Evolutionary conservation across 441 rosid species (phyloP), one percentile per base, ranked within the genome.

Genomic region (Gossypium armourianum): DNA sequence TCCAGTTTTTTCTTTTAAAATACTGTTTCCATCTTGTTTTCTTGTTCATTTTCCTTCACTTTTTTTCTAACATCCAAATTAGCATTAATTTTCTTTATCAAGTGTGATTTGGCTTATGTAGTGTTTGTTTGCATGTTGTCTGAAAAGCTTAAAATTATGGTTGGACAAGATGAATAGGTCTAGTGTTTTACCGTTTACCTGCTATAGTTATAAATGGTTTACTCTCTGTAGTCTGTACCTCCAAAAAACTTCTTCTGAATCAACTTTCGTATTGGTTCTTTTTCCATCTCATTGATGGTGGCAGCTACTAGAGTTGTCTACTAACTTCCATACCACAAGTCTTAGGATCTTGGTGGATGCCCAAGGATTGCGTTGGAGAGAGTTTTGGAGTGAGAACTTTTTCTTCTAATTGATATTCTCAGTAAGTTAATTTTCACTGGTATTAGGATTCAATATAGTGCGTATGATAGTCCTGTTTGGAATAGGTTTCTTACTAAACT

Each of bases 1-100:
- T 23, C 40, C 5, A 1, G 20, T 63, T 63, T 43, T 63, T 12
- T 28, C 7, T 19, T 43, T 43, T 19, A 63, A 20, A 63, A 62
- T 40, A 9, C 29, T 20, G 28, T 43, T 62, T 36, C 67, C 67
- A 19, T 17, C 28, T 19, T 40, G 13, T 19, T 62, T 32, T 36
- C 26, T 62, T 52, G 26, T 12, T 62, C 15, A 62, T 62, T 62
- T 62, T 62, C 53, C 28, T 40, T 62, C 57, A 53, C 17, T 32
- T 24, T 23, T 19, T 40, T 62, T 40, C 53, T 62, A 62, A 40
- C 16, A 10, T 17, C 10, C 26, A 40, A 62, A 62, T 4, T 13
- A 40, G 16, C 28, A 0, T 40, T 40, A 19, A 4, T 10, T 26
- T 26, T 58, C 62, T 58, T 58, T 12, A 24, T 32, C 40, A 12